phyloP scores from a whole-genome alignment of 441 rosid species.

The Arabidopsis hybrid region DNA sequence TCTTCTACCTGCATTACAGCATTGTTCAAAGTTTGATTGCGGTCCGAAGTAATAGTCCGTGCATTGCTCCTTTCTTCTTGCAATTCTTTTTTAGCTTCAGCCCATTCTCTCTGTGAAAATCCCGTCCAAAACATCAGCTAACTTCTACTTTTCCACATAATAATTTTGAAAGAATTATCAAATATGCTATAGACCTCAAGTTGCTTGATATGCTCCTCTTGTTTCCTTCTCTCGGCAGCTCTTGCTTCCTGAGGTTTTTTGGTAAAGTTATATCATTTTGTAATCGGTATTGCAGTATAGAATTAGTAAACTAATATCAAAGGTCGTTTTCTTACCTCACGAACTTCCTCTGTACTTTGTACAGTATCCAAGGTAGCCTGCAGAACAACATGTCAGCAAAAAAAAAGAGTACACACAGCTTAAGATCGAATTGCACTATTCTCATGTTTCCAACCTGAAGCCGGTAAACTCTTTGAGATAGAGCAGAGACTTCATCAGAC shows the following conservation, averaged over 20 bases:
- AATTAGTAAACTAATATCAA: constrained; percentile 2
- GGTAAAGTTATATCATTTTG: constrained; percentile 31
- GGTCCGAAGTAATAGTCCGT: constrained; percentile 67
- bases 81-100: constrained; percentile 87
- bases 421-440: constrained; percentile 13
- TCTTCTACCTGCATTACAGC: constrained; percentile 92
- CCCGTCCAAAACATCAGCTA: constrained; percentile 11
- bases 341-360: constrained; percentile 90
- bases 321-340: constrained; percentile 64
- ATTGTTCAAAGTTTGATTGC: constrained; percentile 74
- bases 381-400: constrained; percentile 43
- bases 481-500: constrained; percentile 82
- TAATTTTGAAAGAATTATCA: constrained; percentile 11
- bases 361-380: constrained; percentile 94
- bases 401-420: constrained; percentile 18
- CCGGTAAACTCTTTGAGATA: constrained; percentile 86
- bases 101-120: constrained; percentile 89
- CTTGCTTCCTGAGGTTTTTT: constrained; percentile 69
- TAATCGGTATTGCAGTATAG: constrained; percentile 1
- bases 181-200: constrained; percentile 68
- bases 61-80: constrained; percentile 84
- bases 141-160: constrained; percentile 19
- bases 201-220: constrained; percentile 74
- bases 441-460: constrained; percentile 66
- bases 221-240: constrained; percentile 84